Percentiles rank a stretch among this genome's conserved stretches.
Evolutionary conservation across 208 protist genomes (phyloP).

Genomic region (Porcisia hertigi): DNA sequence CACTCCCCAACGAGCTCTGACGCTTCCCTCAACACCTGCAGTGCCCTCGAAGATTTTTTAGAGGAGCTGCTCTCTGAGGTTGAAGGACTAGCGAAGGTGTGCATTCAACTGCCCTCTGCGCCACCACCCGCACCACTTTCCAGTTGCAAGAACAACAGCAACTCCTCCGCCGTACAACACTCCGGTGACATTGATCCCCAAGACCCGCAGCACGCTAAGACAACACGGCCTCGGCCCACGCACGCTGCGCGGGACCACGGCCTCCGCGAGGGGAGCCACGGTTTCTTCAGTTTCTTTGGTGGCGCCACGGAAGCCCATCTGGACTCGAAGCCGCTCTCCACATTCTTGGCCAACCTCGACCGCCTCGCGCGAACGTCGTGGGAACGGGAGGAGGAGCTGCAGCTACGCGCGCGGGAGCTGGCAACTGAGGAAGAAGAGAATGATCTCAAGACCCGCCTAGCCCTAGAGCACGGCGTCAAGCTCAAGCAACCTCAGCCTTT

Average conservation of each 20-base stretch:
- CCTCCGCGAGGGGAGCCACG: conserved; percentile 40
- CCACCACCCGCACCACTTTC: conserved; percentile 14
- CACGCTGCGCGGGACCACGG: conserved; percentile 25
- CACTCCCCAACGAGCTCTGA: conserved; percentile 17
- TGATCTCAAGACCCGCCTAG: conserved; percentile 27
- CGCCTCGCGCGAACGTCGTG: conserved; percentile 37
- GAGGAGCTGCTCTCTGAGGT: conserved; percentile 41
- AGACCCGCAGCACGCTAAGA: neutral
- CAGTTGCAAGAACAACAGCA: conserved; percentile 9
- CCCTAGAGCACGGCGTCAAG: conserved; percentile 12
- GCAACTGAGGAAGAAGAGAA: conserved; percentile 46
- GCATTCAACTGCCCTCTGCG: conserved; percentile 50
- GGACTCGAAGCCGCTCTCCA: conserved; percentile 62
- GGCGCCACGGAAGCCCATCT: conserved; percentile 63
- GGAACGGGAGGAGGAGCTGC: conserved; percentile 45
- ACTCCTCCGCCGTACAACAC: neutral
- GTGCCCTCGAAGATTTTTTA: conserved; percentile 35
- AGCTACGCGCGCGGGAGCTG: conserved; percentile 55
- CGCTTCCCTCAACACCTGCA: conserved; percentile 29
- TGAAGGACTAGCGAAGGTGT: conserved; percentile 45
- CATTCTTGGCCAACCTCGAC: conserved; percentile 41
- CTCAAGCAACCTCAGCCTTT: neutral
- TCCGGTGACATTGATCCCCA: neutral
- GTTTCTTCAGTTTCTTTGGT: conserved; percentile 72
- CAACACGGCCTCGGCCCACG: conserved; percentile 9